Conservation (phyloP, 1,139 yeast species). For the Blastobotrys apis region DNA sequence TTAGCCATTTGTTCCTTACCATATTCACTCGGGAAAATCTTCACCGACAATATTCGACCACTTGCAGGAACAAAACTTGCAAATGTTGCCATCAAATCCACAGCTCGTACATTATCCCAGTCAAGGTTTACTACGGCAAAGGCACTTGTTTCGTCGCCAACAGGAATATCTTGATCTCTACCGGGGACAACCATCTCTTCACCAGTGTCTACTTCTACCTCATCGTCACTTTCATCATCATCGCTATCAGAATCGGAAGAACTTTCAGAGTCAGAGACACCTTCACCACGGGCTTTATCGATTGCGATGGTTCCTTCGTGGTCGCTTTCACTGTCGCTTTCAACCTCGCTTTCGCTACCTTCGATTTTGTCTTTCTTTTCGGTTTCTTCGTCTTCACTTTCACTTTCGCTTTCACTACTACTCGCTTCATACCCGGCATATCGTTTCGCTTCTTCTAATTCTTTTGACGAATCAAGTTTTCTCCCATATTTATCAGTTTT, state of each 20-base stretch:
- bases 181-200: conserved; percentile 46
- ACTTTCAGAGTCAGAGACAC: conserved; percentile 23
- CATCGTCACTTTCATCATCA: conserved; percentile 37
- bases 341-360: conserved; percentile 6
- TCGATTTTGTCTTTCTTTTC: too few relatives aligned
- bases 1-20: conserved; percentile 90
- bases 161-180: conserved; percentile 67
- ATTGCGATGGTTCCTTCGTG: conserved; percentile 13
- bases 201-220: conserved; percentile 27
- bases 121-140: conserved; percentile 95
- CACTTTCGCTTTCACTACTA: conserved; percentile 25
- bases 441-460: conserved; percentile 54
- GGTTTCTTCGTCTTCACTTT: conserved; percentile 26
- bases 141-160: conserved; percentile 76
- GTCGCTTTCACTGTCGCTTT: conserved; percentile 27
- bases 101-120: conserved; percentile 90
- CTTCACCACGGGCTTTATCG: conserved; percentile 16
- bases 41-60: conserved; percentile 65
- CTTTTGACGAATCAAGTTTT: conserved; percentile 45
- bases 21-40: conserved; percentile 86
- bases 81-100: conserved; percentile 87
- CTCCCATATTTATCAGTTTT: conserved; percentile 87
- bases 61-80: conserved; percentile 77
- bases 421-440: conserved; percentile 49
- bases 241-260: conserved; percentile 32